phyloP scores from a whole-genome alignment of 2,329 filamentous ascomycete species.

The Parafenestella ontariensis region DNA sequence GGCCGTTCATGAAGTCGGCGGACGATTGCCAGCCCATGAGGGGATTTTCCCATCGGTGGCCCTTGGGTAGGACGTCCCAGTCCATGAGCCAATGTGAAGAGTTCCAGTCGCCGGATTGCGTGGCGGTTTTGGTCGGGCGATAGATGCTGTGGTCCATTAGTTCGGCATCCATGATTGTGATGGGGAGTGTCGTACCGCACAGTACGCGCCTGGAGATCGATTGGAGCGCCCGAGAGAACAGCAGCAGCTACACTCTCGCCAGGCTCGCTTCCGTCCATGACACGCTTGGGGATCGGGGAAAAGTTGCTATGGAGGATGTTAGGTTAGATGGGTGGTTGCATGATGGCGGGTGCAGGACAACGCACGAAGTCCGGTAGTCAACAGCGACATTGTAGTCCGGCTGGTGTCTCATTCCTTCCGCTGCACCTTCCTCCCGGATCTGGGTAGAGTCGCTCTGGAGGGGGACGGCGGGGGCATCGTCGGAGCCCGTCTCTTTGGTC shows the following conservation, averaged over 20 bases:
- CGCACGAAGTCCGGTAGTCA: constrained; percentile 92
- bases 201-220: constrained; percentile 90
- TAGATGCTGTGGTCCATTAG: constrained; percentile 72
- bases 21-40: constrained; percentile 99
- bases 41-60: constrained; percentile 97
- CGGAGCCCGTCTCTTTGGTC: constrained; percentile 41
- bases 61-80: constrained; percentile 92
- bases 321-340: constrained; percentile 20
- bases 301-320: constrained; percentile 68
- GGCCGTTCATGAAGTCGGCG: constrained; percentile 93
- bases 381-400: constrained; percentile 82
- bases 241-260: constrained; percentile 78
- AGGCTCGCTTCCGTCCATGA: constrained; percentile 91
- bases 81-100: constrained; percentile 93
- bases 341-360: constrained; percentile 6
- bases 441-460: constrained; percentile 54
- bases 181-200: constrained; percentile 87
- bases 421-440: constrained; percentile 59
- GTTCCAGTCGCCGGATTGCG: constrained; percentile 91
- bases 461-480: constrained; percentile 47
- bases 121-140: constrained; percentile 89
- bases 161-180: too few relatives aligned
- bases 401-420: constrained; percentile 67
- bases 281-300: constrained; percentile 85
- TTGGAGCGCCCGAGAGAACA: constrained; percentile 87